These are phyloP conservation scores for Suillus bovinus DNA, from an alignment of 768 basidiomycete genomes.

Conservation along the genomic window DNA sequence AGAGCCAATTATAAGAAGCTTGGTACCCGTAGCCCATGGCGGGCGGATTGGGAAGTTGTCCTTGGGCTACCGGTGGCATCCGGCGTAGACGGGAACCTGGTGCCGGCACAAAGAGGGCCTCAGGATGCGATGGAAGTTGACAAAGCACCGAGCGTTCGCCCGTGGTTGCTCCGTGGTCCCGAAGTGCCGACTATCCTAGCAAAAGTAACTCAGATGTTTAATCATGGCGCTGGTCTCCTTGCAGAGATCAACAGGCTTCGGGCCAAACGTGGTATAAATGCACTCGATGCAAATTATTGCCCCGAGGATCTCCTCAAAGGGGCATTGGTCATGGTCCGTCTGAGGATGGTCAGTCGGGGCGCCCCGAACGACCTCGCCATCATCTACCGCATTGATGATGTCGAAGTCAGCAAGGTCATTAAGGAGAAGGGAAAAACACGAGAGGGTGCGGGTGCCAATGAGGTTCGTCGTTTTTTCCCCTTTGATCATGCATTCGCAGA, in stretches of 20 bases:
- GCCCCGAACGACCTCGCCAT: conserved; percentile 72
- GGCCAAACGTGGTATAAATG: conserved; percentile 48
- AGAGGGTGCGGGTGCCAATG: conserved; percentile 24
- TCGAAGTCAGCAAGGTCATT: conserved; percentile 51
- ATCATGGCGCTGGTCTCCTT: conserved; percentile 46
- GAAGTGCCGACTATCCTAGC: conserved; percentile 48
- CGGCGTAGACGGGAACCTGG: conserved; percentile 33
- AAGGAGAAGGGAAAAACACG: conserved; percentile 30
- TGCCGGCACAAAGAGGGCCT: conserved; percentile 60
- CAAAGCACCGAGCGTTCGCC: conserved; percentile 21
- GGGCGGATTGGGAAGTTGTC: conserved; percentile 72
- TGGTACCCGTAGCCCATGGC: conserved; percentile 71
- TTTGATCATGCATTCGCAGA: conserved; percentile 9
- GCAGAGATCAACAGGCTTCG: conserved; percentile 61
- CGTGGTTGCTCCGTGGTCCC: conserved; percentile 74
- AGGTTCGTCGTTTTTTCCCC: conserved; percentile 26
- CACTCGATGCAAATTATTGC: conserved; percentile 33
- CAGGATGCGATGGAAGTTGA: conserved; percentile 15
- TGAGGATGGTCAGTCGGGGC: conserved; percentile 67
- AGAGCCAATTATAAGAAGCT: conserved; percentile 68
- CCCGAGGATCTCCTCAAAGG: conserved; percentile 51
- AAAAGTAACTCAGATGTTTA: conserved; percentile 38
- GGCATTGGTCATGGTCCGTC: conserved; percentile 67
- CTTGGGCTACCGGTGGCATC: conserved; percentile 47
- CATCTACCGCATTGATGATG: conserved; percentile 64